A percentile compares a stretch with the other conserved stretches of the same genome.
Conservation (phyloP, 306 rosid genomes). For the Vigna trinervia region DNA sequence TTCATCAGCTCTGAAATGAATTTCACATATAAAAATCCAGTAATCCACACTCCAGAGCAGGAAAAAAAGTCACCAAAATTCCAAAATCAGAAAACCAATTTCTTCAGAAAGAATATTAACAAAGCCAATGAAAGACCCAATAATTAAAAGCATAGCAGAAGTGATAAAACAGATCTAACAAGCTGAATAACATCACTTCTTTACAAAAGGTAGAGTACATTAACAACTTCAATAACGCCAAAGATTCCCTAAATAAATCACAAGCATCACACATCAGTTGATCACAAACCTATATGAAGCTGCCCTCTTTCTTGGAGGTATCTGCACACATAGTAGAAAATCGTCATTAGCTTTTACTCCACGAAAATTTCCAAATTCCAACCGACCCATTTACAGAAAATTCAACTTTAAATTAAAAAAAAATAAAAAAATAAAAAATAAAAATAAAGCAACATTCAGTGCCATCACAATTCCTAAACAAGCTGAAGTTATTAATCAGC, state of each 20-base stretch:
- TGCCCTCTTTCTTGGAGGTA: conserved; percentile 94
- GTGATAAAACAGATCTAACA: conserved; percentile 27
- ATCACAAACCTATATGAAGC: conserved; percentile 92
- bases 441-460: background rate
- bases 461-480: conserved; percentile 29
- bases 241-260: conserved; percentile 33
- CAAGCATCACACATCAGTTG: conserved; percentile 41
- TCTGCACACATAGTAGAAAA: conserved; percentile 63
- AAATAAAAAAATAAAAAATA: background rate
- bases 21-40: conserved; percentile 46
- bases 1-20: conserved; percentile 92
- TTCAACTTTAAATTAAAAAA: background rate
- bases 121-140: conserved; percentile 14
- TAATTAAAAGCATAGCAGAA: background rate
- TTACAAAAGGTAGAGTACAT: conserved; percentile 11
- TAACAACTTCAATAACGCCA: conserved; percentile 33
- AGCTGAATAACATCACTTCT: conserved; percentile 5
- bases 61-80: background rate
- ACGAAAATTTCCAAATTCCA: conserved; percentile 20
- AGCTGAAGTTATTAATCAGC: background rate
- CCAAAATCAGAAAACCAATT: conserved; percentile 28
- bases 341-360: conserved; percentile 31
- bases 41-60: conserved; percentile 24
- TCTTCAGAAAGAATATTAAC: conserved; percentile 20
- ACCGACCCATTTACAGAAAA: conserved; percentile 23